Base-by-base conservation (phyloP, 2,329 filamentous ascomycete species). In the Anisogramma anomala region DNA sequence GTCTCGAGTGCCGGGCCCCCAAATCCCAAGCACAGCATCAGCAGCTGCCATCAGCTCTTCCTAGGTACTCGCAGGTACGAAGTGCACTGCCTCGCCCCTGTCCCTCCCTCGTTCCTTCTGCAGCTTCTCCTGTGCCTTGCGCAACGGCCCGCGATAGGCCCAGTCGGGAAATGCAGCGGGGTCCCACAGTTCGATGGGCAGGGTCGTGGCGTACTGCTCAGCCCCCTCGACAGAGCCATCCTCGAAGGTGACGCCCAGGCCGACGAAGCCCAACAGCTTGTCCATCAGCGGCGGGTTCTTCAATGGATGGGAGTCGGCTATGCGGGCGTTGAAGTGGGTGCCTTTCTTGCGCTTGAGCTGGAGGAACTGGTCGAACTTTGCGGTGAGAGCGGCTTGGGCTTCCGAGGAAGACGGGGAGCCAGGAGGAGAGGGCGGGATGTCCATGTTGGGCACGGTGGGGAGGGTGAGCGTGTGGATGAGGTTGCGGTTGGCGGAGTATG, bases 311-410 rank as follows among this genome's bases (percentile, higher is more conserved):
- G 79, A 82, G 43, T 71, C 69, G 26, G 81, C 74, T 7, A 91
- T 65, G 47, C 82, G 79, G 51, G 77, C 68, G 57, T 91, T 88
- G 67, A 89, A 89, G 60, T 91, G 84, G 13, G 79, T 68, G 4
- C 79, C 79, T 48, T 80, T 75, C 53, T 75, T 77, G 27, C 55
- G 53, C 63, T 91, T 91, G n/a, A 89, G 69, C 33, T 75, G 68
- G 0, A 89, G 71, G 50, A 91, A 89, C 45, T 77, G 75, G 48
- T 76, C 71, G 51, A 89, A 81, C 52, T 85, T 87, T 50, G 72
- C 69, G 37, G 72, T 79, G 10, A 77, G 61, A 1, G 54, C 52
- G 5, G 46, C 49, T 3, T 50, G 59, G 20, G 25, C 39, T 15
- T 30, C 32, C 11, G 26, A 30, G 27, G 41, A 26, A 5, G 44